Evolutionary conservation across 2,329 filamentous ascomycete genomes (phyloP).

Genomic region (Neonectria punicea): DNA sequence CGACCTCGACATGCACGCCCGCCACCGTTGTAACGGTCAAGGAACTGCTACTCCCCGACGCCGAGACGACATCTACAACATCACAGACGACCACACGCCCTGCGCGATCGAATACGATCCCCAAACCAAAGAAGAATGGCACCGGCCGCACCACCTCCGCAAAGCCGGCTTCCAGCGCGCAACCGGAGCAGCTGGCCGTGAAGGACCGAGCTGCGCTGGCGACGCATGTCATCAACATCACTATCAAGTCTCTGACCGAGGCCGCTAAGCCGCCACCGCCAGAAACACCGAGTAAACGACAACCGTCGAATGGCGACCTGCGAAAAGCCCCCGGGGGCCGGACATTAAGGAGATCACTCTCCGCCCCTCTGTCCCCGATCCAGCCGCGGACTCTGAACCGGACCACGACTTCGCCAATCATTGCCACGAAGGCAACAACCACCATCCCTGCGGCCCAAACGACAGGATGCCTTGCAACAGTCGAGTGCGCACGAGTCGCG

Average conservation of each 20-base stretch:
- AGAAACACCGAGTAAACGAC: constrained; percentile 46
- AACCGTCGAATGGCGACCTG: constrained; percentile 48
- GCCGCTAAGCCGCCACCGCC: constrained; percentile 63
- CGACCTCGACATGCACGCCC: constrained; percentile 63
- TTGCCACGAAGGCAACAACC: constrained; percentile 48
- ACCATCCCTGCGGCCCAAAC: constrained; percentile 45
- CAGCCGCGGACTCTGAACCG: constrained; percentile 71
- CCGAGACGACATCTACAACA: constrained; percentile 41
- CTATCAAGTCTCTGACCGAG: constrained; percentile 75
- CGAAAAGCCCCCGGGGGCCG: constrained; percentile 51
- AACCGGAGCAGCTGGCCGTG: constrained; percentile 45
- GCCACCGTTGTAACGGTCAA: constrained; percentile 59
- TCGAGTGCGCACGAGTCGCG: constrained; percentile 76
- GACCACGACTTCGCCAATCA: constrained; percentile 63
- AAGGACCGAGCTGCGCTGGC: constrained; percentile 74
- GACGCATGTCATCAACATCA: constrained; percentile 77
- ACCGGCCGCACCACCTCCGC: constrained; percentile 15
- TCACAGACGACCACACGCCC: constrained; percentile 42
- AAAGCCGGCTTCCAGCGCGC: constrained; percentile 33
- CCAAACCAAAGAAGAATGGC: constrained; percentile 40
- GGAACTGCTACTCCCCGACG: constrained; percentile 55
- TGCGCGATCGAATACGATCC: constrained; percentile 42
- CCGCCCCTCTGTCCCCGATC: constrained; percentile 69
- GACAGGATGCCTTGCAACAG: constrained; percentile 63
- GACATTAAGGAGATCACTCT: constrained; percentile 64